A percentile compares a stretch with the other conserved stretches of the same genome.
Evolutionary conservation across 2,329 filamentous ascomycete species (phyloP).

Genomic region (Aureobasidium sp.): DNA sequence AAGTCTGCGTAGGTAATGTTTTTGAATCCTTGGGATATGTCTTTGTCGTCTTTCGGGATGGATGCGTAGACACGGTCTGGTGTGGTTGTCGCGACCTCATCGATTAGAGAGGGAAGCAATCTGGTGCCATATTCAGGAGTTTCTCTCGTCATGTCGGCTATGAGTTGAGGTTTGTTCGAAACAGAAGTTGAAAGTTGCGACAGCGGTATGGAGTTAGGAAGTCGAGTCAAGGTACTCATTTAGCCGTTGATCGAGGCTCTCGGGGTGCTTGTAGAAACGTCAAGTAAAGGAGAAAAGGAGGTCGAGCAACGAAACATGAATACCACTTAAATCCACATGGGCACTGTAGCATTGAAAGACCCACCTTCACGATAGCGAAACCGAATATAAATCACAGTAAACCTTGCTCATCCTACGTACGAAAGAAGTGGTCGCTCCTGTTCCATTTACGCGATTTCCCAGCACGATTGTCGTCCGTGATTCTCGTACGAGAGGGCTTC

Average conservation of each 20-base stretch:
- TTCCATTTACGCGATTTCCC: not conserved
- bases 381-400: not conserved
- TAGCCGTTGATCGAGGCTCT: not conserved
- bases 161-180: not conserved
- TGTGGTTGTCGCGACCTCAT: not conserved
- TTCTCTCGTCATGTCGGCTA: not conserved
- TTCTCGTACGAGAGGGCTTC: no score
- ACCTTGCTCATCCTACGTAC: constrained; percentile 6
- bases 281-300: not conserved
- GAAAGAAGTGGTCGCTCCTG: not conserved
- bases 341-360: no score
- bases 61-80: constrained; percentile 16
- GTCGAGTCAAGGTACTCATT: not conserved
- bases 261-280: no score
- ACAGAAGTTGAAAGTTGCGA: not conserved
- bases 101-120: constrained; percentile 13
- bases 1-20: constrained; percentile 3
- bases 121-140: constrained; percentile 1
- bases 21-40: constrained; percentile 10
- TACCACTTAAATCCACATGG: not conserved
- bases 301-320: not conserved
- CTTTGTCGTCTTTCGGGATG: constrained; percentile 13
- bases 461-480: not conserved
- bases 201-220: not conserved
- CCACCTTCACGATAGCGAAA: not conserved